Conservation (phyloP, 495 filamentous ascomycete genomes). For the Xylaria castorea region DNA sequence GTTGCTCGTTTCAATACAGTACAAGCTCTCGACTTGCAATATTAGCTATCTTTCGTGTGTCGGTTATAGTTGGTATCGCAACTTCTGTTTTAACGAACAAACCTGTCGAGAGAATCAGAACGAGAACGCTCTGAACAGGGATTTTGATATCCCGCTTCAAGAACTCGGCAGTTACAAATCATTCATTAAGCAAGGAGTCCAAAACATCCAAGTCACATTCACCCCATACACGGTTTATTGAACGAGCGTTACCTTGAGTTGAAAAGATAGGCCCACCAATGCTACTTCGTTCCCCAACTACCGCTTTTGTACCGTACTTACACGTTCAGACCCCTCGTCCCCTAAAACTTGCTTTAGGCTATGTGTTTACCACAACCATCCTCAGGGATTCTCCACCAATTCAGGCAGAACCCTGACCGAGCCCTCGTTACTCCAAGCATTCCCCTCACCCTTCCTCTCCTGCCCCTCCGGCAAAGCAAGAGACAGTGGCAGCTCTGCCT, state of each 20-base stretch:
- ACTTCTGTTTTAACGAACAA: background rate
- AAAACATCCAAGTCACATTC: background rate
- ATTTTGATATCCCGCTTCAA: slow-evolving; percentile 7
- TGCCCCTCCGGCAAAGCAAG: slow-evolving; percentile 52
- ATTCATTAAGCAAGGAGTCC: background rate
- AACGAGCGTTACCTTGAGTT: background rate
- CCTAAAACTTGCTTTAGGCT: slow-evolving; percentile 38
- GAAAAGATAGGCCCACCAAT: background rate
- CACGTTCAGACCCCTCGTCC: background rate
- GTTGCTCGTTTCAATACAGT: slow-evolving; percentile 3
- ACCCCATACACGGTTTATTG: background rate
- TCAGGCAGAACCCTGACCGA: slow-evolving; percentile 47
- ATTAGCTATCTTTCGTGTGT: slow-evolving; percentile 4
- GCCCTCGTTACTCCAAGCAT: slow-evolving; percentile 42
- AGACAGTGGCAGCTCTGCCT: slow-evolving; percentile 50
- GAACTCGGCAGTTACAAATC: slow-evolving; percentile 16
- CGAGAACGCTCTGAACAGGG: background rate
- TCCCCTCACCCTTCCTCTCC: slow-evolving; percentile 46
- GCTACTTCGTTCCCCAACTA: slow-evolving; percentile 31
- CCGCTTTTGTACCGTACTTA: slow-evolving; percentile 30
- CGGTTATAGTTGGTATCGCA: background rate
- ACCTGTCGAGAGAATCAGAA: background rate
- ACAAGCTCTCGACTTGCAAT: slow-evolving; percentile 17
- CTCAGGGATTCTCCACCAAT: slow-evolving; percentile 44
- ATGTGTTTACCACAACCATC: slow-evolving; percentile 5